Evolutionary conservation across 345 rosid species (phyloP).

Genomic region (Lepidium sativum): DNA sequence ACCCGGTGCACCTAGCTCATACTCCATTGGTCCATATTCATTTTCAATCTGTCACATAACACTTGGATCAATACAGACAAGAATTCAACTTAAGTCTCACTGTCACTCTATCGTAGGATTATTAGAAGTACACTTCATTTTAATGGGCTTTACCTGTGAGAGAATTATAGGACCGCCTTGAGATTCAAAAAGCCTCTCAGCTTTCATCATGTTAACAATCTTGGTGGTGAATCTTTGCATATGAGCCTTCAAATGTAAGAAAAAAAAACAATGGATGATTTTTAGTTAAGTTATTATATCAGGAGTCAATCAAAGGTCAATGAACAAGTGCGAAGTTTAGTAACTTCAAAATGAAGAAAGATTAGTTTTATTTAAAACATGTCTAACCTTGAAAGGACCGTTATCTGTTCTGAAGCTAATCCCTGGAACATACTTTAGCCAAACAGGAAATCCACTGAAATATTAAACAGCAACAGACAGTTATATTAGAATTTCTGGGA

Average conservation of each 20-base stretch:
- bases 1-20: conserved; percentile 70
- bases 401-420: conserved; percentile 91
- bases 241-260: conserved; percentile 43
- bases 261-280: not conserved
- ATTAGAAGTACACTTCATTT: not conserved
- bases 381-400: conserved; percentile 82
- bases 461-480: conserved; percentile 8
- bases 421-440: conserved; percentile 97
- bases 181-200: conserved; percentile 68
- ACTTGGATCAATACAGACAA: not conserved
- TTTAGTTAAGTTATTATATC: not conserved
- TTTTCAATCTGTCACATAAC: conserved; percentile 68
- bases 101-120: not conserved
- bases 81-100: conserved; percentile 8
- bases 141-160: conserved; percentile 59
- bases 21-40: conserved; percentile 95
- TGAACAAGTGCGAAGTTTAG: conserved; percentile 9
- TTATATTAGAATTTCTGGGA: not conserved
- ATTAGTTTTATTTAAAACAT: conserved; percentile 1
- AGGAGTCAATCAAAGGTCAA: conserved; percentile 16
- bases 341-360: conserved; percentile 21
- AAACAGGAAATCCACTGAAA: conserved; percentile 96
- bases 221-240: conserved; percentile 86
- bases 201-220: conserved; percentile 97
- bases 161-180: conserved; percentile 98